Base-by-base conservation (phyloP, 306 rosid species). In the Rubus idaeus region DNA sequence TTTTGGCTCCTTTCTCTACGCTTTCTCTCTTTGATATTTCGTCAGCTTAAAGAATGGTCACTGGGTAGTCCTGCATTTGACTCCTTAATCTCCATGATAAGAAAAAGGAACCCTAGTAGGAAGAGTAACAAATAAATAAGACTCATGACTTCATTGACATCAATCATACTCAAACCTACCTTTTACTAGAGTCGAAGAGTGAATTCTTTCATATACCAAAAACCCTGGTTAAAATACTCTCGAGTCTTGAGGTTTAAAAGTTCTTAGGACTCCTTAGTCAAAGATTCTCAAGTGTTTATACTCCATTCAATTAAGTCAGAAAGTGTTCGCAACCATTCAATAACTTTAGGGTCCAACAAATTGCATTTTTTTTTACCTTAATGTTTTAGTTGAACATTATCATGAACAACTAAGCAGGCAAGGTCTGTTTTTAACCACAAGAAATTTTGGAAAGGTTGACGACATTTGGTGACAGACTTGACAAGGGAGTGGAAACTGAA, bases 1-100 rank as follows among this genome's bases (percentile, higher is more conserved):
- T 53, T 49, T 67, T 80, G 79, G 80, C 84, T 70, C 79, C 75
- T 45, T 69, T 18, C 39, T 8, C 42, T 57, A 63, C 44, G 37
- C 68, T 39, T 37, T 5, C 0, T 16, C 37, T 65, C 16, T 42
- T 5, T 82, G 73, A 77, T 70, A 62, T 78, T 80, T 82, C 66
- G 37, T 61, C 70, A 52, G 39, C 53, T 26, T 72, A 51, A 56
- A 73, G 77, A 21, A 20, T 72, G 42, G 12, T 70, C 26, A 40
- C 16, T 26, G 77, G 79, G 75, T 30, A 39, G 56, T 8, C 71
- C 75, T 83, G 30, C 5, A 77, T 23, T 17, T 9, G 67, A 20
- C 66, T 20, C 9, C 5, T 30, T 13, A 53, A 52, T n/a, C 13
- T 23, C 76, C 26, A 4, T 53, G 18, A 30, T 12, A 30, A 26